Conservation (phyloP, 2,329 filamentous ascomycete species). For the Chaetothyriales sp. region DNA sequence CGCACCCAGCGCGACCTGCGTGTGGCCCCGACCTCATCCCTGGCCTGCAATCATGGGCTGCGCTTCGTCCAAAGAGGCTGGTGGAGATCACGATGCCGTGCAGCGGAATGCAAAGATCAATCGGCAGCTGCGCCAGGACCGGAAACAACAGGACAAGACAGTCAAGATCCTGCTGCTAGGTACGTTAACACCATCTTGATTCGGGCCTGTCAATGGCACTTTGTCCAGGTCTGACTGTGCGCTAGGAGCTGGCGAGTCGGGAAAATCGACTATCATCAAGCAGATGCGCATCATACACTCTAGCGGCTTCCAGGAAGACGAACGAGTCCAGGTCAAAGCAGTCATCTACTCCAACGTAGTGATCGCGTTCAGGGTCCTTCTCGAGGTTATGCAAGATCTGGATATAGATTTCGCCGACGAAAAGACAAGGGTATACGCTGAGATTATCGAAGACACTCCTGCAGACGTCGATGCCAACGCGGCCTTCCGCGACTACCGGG, state of each 20-base stretch:
- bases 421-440: slow-evolving; percentile 67
- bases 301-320: slow-evolving; percentile 74
- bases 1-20: background rate
- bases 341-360: slow-evolving; percentile 93
- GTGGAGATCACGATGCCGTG: slow-evolving; percentile 27
- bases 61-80: slow-evolving; percentile 27
- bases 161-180: slow-evolving; percentile 89
- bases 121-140: slow-evolving; percentile 67
- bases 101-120: slow-evolving; percentile 56
- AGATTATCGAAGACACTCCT: slow-evolving; percentile 59
- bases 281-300: slow-evolving; percentile 98
- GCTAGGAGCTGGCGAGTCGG: slow-evolving; percentile 79
- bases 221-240: slow-evolving; percentile 1
- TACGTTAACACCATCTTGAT: slow-evolving; percentile 31
- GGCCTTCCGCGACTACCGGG: slow-evolving; percentile 48
- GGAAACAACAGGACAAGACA: slow-evolving; percentile 70
- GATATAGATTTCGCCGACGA: slow-evolving; percentile 62
- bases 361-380: slow-evolving; percentile 77
- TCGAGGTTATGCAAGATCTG: slow-evolving; percentile 81
- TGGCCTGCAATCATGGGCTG: slow-evolving; percentile 27
- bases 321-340: slow-evolving; percentile 84
- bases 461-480: slow-evolving; percentile 68
- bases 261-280: slow-evolving; percentile 93
- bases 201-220: background rate
- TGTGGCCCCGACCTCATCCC: background rate